These are phyloP conservation scores for Heritiera littoralis DNA, from an alignment of 345 rosid genomes.

Conservation along the genomic window DNA sequence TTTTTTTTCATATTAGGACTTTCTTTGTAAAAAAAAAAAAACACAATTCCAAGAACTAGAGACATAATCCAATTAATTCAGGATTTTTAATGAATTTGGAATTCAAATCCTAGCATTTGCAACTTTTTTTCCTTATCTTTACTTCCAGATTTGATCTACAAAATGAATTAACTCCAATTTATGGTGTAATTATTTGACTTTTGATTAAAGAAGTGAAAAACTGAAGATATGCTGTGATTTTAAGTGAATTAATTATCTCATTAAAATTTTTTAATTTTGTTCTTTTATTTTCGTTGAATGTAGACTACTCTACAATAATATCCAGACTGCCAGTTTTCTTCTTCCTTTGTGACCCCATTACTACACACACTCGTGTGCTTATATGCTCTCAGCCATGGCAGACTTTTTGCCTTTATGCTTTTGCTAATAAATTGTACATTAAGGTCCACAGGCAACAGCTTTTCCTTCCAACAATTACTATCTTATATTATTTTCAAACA, in stretches of 20 bases:
- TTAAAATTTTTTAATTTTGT: too few species aligned
- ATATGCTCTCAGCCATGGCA: not conserved
- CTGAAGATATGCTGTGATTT: slow-evolving; percentile 1
- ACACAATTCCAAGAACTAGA: too few species aligned
- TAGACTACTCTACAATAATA: not conserved
- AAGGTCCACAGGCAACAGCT: not conserved
- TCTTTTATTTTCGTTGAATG: not conserved
- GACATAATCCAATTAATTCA: too few species aligned
- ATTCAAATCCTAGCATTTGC: too few species aligned
- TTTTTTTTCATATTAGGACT: too few species aligned
- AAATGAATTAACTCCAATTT: not conserved
- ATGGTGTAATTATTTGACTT: slow-evolving; percentile 1
- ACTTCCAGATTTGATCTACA: not conserved
- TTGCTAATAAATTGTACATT: not conserved
- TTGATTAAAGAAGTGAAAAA: not conserved
- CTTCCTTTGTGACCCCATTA: not conserved
- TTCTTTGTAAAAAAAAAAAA: too few species aligned
- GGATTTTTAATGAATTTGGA: too few species aligned
- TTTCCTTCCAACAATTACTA: not conserved
- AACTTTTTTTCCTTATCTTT: too few species aligned
- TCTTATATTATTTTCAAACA: not conserved
- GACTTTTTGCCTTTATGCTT: not conserved
- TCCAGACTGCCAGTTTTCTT: not conserved
- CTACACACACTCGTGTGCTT: slow-evolving; percentile 8
- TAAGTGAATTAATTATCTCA: too few species aligned